Percentiles rank a stretch among this genome's conserved stretches.
Evolutionary conservation across 2,329 filamentous ascomycete genomes (phyloP).

Genomic region (Rutstroemia sp.): DNA sequence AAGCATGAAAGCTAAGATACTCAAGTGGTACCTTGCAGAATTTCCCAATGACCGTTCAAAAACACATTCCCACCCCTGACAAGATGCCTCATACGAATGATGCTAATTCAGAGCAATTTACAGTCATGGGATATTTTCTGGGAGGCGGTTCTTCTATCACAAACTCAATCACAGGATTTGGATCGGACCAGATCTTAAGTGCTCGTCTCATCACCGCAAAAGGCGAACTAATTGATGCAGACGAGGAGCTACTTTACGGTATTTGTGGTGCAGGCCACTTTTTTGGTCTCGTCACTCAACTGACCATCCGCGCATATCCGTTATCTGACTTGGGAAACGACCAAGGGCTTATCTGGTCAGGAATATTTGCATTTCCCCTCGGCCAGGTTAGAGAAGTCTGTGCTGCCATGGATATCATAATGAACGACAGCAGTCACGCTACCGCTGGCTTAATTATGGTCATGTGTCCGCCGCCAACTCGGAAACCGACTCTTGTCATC

Average conservation of each 20-base stretch:
- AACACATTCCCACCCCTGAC: too few species aligned
- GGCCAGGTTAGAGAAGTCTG: constrained; percentile 24
- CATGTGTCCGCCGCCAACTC: constrained; percentile 4
- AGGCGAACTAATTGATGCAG: constrained; percentile 20
- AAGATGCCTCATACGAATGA: too few species aligned
- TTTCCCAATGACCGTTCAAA: too few species aligned
- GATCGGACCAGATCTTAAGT: constrained; percentile 22
- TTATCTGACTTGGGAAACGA: constrained; percentile 10
- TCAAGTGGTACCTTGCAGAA: too few species aligned
- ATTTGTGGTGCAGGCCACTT: constrained; percentile 28
- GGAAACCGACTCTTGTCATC: constrained; percentile 5
- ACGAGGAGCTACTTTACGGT: constrained; percentile 23
- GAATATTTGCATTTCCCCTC: constrained; percentile 26
- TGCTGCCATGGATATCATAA: constrained; percentile 16
- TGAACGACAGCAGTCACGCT: not conserved
- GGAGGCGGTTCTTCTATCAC: constrained; percentile 9
- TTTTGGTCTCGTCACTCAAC: constrained; percentile 27
- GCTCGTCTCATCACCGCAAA: constrained; percentile 25
- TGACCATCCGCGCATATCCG: constrained; percentile 23
- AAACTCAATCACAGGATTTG: constrained; percentile 16
- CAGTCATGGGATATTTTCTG: constrained; percentile 11
- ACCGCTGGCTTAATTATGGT: constrained; percentile 10
- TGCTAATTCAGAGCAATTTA: too few species aligned
- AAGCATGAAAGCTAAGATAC: too few species aligned
- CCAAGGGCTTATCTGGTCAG: constrained; percentile 23